phyloP scores from a whole-genome alignment of 176 grass and related monocot species.

The Oryza coarctata region DNA sequence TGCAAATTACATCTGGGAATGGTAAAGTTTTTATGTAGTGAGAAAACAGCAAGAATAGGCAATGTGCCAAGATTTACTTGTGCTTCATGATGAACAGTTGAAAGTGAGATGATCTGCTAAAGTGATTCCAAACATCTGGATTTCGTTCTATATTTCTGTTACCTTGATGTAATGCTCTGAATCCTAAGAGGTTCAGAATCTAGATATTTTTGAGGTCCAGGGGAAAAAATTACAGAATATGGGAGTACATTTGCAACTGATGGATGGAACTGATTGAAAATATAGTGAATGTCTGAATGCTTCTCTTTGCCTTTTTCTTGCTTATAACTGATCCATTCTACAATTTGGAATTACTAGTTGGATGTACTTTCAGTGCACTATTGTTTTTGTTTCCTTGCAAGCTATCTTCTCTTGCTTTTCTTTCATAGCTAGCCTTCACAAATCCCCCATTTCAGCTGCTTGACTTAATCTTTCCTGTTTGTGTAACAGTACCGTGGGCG shows the following conservation, averaged over 20 bases:
- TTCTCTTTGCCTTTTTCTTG: not conserved
- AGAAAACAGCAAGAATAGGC: not conserved
- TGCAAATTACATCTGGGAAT: not conserved
- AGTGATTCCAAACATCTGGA: not conserved
- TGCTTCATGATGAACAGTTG: not conserved
- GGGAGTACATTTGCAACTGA: not conserved
- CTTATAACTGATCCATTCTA: not conserved
- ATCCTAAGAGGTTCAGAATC: not conserved
- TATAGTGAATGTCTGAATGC: not conserved
- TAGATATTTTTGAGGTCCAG: slow-evolving; percentile 15
- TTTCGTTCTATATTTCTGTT: not conserved
- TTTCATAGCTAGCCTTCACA: not conserved
- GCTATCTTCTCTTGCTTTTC: not conserved
- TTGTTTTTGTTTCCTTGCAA: not conserved
- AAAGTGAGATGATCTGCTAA: not conserved
- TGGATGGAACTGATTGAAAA: not conserved
- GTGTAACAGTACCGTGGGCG: slow-evolving; percentile 55
- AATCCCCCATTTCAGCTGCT: slow-evolving; percentile 12
- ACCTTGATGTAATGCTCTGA: not conserved
- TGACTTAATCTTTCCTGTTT: not conserved
- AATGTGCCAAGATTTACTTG: not conserved
- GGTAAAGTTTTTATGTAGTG: slow-evolving; percentile 1
- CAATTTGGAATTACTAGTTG: not conserved
- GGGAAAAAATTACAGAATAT: not conserved
- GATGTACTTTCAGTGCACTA: not conserved